Evolutionary conservation across 176 grass and related monocot species (phyloP), one percentile per base, ranked within the genome.

Genomic region (Tillandsia leiboldiana): DNA sequence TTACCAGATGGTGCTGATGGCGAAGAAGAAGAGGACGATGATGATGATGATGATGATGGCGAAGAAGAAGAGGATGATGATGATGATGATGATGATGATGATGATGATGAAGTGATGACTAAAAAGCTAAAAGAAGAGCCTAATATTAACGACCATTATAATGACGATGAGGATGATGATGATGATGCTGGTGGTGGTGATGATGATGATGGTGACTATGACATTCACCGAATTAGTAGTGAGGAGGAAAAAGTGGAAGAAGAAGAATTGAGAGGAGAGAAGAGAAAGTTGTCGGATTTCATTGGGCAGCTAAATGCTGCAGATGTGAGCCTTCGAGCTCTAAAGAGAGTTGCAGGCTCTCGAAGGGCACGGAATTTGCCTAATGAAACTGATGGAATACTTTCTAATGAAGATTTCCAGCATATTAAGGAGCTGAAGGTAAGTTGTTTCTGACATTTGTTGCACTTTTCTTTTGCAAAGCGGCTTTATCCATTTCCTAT

Each of bases 401-500:
- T 92, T 13, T 92, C 86, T 1, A 88, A 97, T 68, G 89, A 97
- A 53, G 94, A 97, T 64, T 97, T 90, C 73, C 83, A 81, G 67
- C 94, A 77, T 51, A 92, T 97, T 26, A 97, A 83, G 78, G 94
- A 92, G 65, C 85, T 90, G 14, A 92, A 90, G 94, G 93, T 92
- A 72, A 73, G 76, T 49, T 9, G 14, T 64, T 75, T 75, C 18
- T 61, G 54, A 3, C 5, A 47, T 64, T 3, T 69, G 26, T 72
- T 67, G 65, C 14, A 69, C 13, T 20, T 10, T 49, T 52, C 47
- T 7, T 52, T 42, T 10, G 12, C 42, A 53, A 61, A 26, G 29
- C 33, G 24, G 9, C 6, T 65, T 17, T 2, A 52, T 48, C 53
- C 49, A 42, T 22, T 1, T 48, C 63, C 12, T 75, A 63, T 29